Percentiles rank a stretch among this genome's conserved stretches.
phyloP scores from a whole-genome alignment of 352 stramenopile species.

The Pythium vanterpoolii region DNA sequence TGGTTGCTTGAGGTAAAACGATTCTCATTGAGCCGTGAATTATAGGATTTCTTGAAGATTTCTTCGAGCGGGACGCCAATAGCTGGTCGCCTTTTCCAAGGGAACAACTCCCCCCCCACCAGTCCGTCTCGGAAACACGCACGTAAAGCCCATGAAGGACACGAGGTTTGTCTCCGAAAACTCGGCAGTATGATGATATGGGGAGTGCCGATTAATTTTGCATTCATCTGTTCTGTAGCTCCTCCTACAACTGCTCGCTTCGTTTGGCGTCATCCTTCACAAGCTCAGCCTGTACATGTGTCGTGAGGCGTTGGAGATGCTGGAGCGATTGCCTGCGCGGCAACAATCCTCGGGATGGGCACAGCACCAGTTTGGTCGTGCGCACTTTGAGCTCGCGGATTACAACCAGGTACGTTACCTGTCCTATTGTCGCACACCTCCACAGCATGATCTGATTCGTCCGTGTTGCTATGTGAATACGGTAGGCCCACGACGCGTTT shows the following conservation, averaged over 20 bases:
- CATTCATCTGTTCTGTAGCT: constrained; percentile 17
- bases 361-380: constrained; percentile 91
- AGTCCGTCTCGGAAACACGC: constrained; percentile 19
- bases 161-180: constrained; percentile 9
- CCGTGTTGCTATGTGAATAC: neutral
- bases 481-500: constrained; percentile 83
- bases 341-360: constrained; percentile 93
- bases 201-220: neutral
- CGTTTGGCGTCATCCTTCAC: constrained; percentile 75
- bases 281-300: constrained; percentile 78
- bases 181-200: neutral
- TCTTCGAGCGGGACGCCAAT: constrained; percentile 9
- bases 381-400: constrained; percentile 96
- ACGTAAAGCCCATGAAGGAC: constrained; percentile 5
- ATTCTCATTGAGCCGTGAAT: neutral
- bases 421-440: neutral
- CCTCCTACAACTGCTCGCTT: constrained; percentile 52
- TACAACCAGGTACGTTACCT: constrained; percentile 67
- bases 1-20: neutral
- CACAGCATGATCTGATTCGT: neutral
- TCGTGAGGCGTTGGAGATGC: constrained; percentile 83
- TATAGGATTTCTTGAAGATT: constrained; percentile 24
- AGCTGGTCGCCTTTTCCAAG: constrained; percentile 17
- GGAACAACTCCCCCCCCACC: constrained; percentile 14
- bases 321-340: constrained; percentile 73